Conservation (phyloP, 164 flowering plant species). For the Chimonanthus praecox region DNA sequence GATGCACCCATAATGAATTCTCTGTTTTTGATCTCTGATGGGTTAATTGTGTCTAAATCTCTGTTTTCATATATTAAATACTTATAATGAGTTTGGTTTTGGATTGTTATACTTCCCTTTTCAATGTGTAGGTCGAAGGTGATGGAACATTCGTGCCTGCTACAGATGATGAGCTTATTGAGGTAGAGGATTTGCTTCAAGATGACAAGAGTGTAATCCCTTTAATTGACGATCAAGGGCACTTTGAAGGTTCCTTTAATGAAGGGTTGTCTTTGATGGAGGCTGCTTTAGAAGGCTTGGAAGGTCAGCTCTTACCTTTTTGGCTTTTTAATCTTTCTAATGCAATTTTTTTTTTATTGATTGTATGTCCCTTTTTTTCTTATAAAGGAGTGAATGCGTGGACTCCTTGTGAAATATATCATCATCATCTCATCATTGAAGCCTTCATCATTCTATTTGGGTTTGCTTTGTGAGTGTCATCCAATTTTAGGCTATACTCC, state of each 20-base stretch:
- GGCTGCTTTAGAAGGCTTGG: slow-evolving; percentile 23
- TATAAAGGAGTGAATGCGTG: not conserved
- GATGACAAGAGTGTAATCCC: slow-evolving; percentile 37
- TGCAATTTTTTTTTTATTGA: not conserved
- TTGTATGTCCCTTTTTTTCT: not conserved
- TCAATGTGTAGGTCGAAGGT: slow-evolving; percentile 50
- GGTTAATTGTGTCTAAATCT: not conserved
- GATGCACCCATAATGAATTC: not conserved
- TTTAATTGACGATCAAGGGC: slow-evolving; percentile 27
- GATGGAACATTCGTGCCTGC: slow-evolving; percentile 21
- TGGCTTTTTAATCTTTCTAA: not conserved
- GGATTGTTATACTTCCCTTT: not conserved
- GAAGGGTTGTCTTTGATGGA: slow-evolving; percentile 25
- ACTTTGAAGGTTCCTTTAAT: slow-evolving; percentile 20
- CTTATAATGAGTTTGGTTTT: not conserved
- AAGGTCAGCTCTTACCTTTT: slow-evolving; percentile 29
- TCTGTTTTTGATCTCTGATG: not conserved
- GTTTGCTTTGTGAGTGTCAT: not conserved
- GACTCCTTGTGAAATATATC: not conserved
- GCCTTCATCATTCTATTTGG: not conserved
- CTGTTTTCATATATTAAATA: not conserved
- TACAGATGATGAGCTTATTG: slow-evolving; percentile 72
- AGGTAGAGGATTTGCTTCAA: slow-evolving; percentile 66
- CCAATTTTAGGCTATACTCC: no score
- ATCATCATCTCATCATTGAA: not conserved